Base-by-base conservation (phyloP, 345 rosid genomes). In the Heritiera fomes region DNA sequence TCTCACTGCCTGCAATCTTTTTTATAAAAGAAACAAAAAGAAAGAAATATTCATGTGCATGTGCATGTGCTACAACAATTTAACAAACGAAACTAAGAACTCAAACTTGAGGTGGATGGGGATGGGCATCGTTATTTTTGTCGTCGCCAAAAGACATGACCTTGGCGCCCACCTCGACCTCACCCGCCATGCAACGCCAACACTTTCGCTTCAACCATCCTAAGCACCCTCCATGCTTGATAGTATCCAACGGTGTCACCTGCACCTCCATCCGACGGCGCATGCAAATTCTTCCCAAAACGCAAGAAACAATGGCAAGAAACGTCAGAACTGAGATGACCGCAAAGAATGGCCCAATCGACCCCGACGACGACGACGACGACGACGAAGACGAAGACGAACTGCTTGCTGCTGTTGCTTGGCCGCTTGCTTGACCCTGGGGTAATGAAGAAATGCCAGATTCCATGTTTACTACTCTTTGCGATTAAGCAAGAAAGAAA, bases 291-390 rank as follows among this genome's bases (percentile, higher is more conserved):
- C 91, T 82, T 23, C 95, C 94, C 71, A 90, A 46, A 53, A 89
- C 64, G 66, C 98, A 94, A 1, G 97, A 90, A 79, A 86, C 46
- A 49, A 90, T 77, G 0, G 95, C 83, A 18, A 92, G 87, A 82
- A 91, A 64, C 3, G 82, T 67, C 0, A 92, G 79, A 63, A 88
- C 86, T 17, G 92, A 92, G 64, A 94, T 86, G 61, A 88, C 91
- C 0, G 81, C 92, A 11, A 94, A 87, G 86, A 94, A 92, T 0
- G 94, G 95, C n/a, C 94, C 91, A 7, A 90, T 85, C 49, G 97
- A 87, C 23, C 94, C 92, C 2, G 90, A 84, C 5, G 91, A 77
- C 28, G 28, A 23, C 28, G 28, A 23, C 2, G 90, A 84, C 5
- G 91, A 77, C 28, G 28, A 23, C 28, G 28, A 23, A 23, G 28